Conservation (phyloP, 306 rosid genomes). For the Neltuma alba region DNA sequence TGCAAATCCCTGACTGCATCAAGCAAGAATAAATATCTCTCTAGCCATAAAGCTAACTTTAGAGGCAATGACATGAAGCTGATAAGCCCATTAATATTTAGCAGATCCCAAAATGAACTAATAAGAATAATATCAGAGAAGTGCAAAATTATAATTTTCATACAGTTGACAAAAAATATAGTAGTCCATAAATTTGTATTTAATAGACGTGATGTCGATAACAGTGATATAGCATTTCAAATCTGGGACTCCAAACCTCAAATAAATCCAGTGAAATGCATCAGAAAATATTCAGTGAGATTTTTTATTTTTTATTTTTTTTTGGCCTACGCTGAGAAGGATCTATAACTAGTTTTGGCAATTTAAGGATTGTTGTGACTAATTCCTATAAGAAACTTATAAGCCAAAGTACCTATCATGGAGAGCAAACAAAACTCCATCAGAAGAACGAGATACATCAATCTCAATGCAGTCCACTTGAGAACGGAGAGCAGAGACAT, state of each 20-base stretch:
- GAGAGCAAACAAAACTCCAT: too few species aligned
- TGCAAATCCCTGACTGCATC: constrained; percentile 98
- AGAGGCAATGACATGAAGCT: not conserved
- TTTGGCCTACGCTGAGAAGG: not conserved
- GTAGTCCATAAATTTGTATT: too few species aligned
- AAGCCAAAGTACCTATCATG: too few species aligned
- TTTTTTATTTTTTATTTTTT: too few species aligned
- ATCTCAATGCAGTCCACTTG: too few species aligned
- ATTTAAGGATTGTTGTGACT: not conserved
- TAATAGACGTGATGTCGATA: not conserved
- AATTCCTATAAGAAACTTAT: not conserved
- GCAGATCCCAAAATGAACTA: not conserved
- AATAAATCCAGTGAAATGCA: not conserved
- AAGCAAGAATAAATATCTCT: constrained; percentile 59
- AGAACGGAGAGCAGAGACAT: too few species aligned
- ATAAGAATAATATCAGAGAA: too few species aligned
- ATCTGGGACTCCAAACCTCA: not conserved
- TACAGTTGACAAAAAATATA: too few species aligned
- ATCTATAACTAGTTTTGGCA: not conserved
- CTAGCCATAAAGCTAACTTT: too few species aligned
- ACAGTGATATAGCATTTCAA: not conserved
- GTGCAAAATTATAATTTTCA: too few species aligned
- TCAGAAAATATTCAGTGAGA: not conserved
- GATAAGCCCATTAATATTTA: not conserved
- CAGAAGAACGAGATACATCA: too few species aligned